These are phyloP conservation scores for Syncephalastrum contaminatum DNA, from an alignment of 371 early-diverging fungal genomes.

Conservation along the genomic window DNA sequence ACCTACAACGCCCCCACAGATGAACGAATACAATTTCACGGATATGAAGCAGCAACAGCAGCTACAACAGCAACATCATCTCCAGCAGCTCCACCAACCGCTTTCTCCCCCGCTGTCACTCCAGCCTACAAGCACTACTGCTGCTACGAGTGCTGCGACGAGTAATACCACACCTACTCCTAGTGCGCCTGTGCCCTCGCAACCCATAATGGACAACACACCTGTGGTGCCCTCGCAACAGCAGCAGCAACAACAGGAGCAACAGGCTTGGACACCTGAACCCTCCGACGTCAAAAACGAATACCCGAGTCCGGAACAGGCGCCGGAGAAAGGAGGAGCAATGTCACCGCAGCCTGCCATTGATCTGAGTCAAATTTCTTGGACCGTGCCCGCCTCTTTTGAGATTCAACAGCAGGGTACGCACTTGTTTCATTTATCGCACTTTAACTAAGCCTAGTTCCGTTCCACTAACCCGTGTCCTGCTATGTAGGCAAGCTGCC, in stretches of 20 bases:
- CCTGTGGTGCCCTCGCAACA: neutral
- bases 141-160: neutral
- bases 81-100: slow-evolving; percentile 6
- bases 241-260: neutral
- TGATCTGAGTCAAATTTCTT: slow-evolving; percentile 4
- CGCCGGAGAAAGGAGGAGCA: slow-evolving; percentile 4
- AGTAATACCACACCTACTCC: neutral
- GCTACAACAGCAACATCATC: too few relatives aligned
- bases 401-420: neutral
- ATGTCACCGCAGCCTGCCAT: neutral
- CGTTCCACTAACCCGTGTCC: slow-evolving; percentile 1
- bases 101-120: slow-evolving; percentile 9
- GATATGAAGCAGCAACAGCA: too few relatives aligned
- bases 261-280: slow-evolving; percentile 7
- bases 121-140: slow-evolving; percentile 1
- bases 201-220: too few relatives aligned
- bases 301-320: slow-evolving; percentile 2
- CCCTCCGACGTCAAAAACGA: neutral
- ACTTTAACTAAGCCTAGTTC: neutral
- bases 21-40: too few relatives aligned
- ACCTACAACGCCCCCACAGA: slow-evolving; percentile 4
- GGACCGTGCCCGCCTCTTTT: neutral
- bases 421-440: neutral
- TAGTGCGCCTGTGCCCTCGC: neutral
- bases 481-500: slow-evolving; percentile 32